phyloP scores from a whole-genome alignment of 2,329 filamentous ascomycete genomes.

The Fusarium sp. region DNA sequence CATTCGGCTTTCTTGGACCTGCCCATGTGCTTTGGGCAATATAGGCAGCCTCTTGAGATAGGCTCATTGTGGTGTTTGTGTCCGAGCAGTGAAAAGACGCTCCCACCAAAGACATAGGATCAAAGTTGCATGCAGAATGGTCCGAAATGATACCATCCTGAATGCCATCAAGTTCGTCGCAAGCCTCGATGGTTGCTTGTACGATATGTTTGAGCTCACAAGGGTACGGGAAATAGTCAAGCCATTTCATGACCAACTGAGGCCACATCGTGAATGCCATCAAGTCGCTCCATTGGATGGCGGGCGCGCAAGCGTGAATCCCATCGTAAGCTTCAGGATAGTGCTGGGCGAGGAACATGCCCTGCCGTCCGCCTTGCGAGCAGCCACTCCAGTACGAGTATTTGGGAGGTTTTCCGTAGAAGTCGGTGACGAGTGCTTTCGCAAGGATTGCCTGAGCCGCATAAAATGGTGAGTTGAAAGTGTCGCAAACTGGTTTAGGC shows the following conservation, averaged over 20 bases:
- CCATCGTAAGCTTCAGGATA: not conserved
- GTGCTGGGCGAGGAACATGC: not conserved
- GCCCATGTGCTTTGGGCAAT: not conserved
- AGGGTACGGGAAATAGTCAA: not conserved
- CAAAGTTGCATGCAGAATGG: not conserved
- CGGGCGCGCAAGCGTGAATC: not conserved
- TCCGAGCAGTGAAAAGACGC: not conserved
- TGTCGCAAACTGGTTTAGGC: too few relatives aligned
- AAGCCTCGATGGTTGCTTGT: not conserved
- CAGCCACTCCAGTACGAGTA: not conserved
- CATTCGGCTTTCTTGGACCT: not conserved
- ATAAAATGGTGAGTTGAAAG: not conserved
- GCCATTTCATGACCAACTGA: not conserved
- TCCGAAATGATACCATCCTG: not conserved
- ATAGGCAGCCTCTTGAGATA: not conserved
- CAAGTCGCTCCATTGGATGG: not conserved
- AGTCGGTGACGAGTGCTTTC: not conserved
- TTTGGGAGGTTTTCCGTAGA: not conserved
- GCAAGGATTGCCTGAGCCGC: not conserved
- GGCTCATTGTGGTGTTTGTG: not conserved
- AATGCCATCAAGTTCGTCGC: not conserved
- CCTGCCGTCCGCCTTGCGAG: not conserved
- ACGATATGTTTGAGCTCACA: not conserved
- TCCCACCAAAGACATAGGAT: not conserved
- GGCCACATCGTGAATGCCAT: not conserved